Percentiles rank a stretch among this genome's conserved stretches.
phyloP scores from a whole-genome alignment of 352 stramenopile species.

The Phytopythium cucurbitacearum region DNA sequence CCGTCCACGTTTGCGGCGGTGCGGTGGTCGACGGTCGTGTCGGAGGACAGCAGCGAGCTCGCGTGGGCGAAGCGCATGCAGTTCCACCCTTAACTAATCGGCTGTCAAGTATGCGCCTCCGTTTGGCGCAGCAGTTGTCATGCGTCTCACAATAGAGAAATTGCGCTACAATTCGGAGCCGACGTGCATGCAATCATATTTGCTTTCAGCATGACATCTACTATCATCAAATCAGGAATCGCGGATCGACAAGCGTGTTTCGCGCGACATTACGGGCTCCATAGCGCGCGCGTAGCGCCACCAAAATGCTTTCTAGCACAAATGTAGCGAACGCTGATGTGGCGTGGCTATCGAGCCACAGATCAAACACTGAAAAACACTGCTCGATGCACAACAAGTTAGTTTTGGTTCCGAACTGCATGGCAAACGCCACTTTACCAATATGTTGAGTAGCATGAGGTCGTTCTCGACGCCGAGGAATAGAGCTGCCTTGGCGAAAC shows the following conservation, averaged over 20 bases:
- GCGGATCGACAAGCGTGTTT: constrained; percentile 55
- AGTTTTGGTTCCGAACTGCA: not conserved
- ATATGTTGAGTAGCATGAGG: constrained; percentile 86
- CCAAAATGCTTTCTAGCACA: constrained; percentile 34
- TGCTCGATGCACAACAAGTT: constrained; percentile 6
- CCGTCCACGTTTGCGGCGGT: constrained; percentile 63
- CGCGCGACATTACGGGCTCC: constrained; percentile 44
- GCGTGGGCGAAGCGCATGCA: constrained; percentile 74
- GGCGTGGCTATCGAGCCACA: constrained; percentile 63
- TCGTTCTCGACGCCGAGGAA: constrained; percentile 84
- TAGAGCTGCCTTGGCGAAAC: constrained; percentile 48
- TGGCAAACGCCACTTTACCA: constrained; percentile 29
- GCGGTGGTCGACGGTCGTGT: constrained; percentile 75
- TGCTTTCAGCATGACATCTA: too few relatives aligned
- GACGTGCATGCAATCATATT: too few relatives aligned
- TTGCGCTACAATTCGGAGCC: not conserved
- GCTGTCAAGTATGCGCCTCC: too few relatives aligned
- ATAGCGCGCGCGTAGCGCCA: constrained; percentile 29
- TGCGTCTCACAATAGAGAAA: not conserved
- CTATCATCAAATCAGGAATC: constrained; percentile 58
- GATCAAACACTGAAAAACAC: constrained; percentile 67
- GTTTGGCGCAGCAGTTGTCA: not conserved
- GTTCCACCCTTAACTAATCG: constrained; percentile 33
- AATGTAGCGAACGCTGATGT: constrained; percentile 65
- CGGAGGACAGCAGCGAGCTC: constrained; percentile 81